Conservation (phyloP, 2,329 filamentous ascomycete genomes). For the Aphanoascus verrucosus region DNA sequence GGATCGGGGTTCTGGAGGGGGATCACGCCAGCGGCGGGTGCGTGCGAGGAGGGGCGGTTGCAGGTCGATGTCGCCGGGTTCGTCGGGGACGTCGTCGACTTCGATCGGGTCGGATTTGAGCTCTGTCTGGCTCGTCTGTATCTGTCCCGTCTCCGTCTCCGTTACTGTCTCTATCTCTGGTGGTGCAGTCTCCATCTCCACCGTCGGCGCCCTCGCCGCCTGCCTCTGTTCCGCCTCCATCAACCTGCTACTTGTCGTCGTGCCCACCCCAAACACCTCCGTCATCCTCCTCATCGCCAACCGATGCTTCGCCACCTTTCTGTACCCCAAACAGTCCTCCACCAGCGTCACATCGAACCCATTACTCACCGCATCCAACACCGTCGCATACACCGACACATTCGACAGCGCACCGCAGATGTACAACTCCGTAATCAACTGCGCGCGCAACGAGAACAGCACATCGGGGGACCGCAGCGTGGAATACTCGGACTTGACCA, state of each 20-base stretch:
- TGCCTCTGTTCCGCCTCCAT: slow-evolving; percentile 38
- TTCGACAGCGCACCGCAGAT: slow-evolving; percentile 82
- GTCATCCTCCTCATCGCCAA: slow-evolving; percentile 60
- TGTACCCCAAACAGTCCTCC: slow-evolving; percentile 79
- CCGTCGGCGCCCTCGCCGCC: no score
- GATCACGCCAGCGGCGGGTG: background rate
- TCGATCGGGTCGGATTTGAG: background rate
- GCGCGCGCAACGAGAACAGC: slow-evolving; percentile 66
- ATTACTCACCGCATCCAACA: slow-evolving; percentile 77
- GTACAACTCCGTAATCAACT: slow-evolving; percentile 78
- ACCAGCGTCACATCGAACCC: slow-evolving; percentile 79
- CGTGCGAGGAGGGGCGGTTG: background rate
- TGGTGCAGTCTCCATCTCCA: slow-evolving; percentile 30
- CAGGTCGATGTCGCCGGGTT: background rate
- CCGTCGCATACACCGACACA: slow-evolving; percentile 80
- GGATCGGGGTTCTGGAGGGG: background rate
- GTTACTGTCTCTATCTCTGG: no score
- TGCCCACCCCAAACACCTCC: slow-evolving; percentile 62
- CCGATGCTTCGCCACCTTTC: slow-evolving; percentile 57
- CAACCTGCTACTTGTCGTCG: slow-evolving; percentile 49
- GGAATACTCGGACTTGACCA: slow-evolving; percentile 73
- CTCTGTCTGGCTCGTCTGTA: no score
- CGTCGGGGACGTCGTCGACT: background rate
- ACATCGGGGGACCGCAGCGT: slow-evolving; percentile 68
- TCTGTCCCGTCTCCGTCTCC: background rate